phyloP scores from a whole-genome alignment of 2,329 filamentous ascomycete genomes.

The Cladosporium phlei region DNA sequence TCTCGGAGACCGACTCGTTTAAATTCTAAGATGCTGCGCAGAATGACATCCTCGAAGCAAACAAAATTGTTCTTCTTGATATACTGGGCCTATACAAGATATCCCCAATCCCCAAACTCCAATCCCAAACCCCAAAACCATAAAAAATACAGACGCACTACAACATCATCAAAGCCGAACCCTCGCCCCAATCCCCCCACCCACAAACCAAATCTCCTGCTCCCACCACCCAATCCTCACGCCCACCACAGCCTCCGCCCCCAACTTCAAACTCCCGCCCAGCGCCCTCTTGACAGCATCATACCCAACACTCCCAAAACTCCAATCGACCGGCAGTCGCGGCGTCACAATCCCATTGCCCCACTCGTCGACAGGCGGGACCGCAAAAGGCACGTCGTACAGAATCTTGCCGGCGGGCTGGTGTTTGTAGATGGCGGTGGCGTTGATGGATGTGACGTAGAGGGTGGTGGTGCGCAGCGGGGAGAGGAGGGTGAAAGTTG shows the following conservation, averaged over 20 bases:
- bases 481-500: slow-evolving; percentile 76
- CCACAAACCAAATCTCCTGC: slow-evolving; percentile 59
- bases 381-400: slow-evolving; percentile 68
- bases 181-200: slow-evolving; percentile 43
- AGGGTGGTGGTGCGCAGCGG: slow-evolving; percentile 70
- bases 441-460: slow-evolving; percentile 73
- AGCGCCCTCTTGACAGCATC: slow-evolving; percentile 74
- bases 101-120: too few relatives aligned
- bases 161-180: slow-evolving; percentile 36
- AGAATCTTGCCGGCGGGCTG: slow-evolving; percentile 73
- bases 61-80: too few relatives aligned
- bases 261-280: slow-evolving; percentile 72
- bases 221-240: slow-evolving; percentile 73
- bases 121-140: too few relatives aligned
- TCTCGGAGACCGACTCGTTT: too few relatives aligned
- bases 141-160: too few relatives aligned
- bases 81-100: too few relatives aligned
- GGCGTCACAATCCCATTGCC: slow-evolving; percentile 59
- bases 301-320: slow-evolving; percentile 71
- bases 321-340: slow-evolving; percentile 76
- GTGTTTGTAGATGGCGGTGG: slow-evolving; percentile 76
- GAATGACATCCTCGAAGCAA: too few relatives aligned
- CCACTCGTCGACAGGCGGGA: slow-evolving; percentile 52
- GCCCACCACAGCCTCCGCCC: slow-evolving; percentile 70
- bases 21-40: too few relatives aligned